Base-by-base conservation (phyloP, 2,329 filamentous ascomycete species). In the Mollisia scopiformis region DNA sequence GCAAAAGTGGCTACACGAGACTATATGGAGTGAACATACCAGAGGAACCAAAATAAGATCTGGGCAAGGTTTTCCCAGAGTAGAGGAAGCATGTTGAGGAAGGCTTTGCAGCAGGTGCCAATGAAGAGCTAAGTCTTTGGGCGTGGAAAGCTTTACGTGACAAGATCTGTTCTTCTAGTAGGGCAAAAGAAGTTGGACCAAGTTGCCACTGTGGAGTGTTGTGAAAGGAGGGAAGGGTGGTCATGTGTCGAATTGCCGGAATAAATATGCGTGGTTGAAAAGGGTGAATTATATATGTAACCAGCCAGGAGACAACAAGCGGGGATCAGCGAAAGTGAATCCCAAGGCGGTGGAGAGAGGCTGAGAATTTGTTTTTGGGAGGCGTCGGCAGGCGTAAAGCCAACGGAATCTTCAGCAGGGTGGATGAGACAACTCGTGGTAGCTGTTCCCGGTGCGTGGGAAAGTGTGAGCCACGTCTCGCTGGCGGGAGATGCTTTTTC, bases 221-320 rank as follows among this genome's bases (percentile, higher is more conserved):
- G 49, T 57, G 39, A 39, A 49, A 55, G 35, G 51, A 53, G 39
- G 58, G 43, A 16, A 27, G 27, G 30, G 28, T 33, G 63, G 56
- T 67, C 67, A 70, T 64, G 58, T 61, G 59, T 66, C 58, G 59
- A 52, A 27, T 27, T 27, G 31, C 58, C 37, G 11, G 55, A 28
- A 57, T 35, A 55, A 27, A 57, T 41, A 23, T 47, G 33, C 28
- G 28, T 46, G 33, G 19, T 21, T 28, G 30, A 46, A 41, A 23
- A 37, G 55, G 52, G 28, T 51, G 47, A 47, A 50, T 31, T 35
- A 49, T 52, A 49, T 37, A n/a, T 58, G 55, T n/a, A n/a, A 35
- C 39, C 6, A 43, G n/a, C 10, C 28, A 21, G 30, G 14, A 27
- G 37, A 43, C 27, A 8, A 35, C 27, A 2, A 7, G 16, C 16